Conservation (phyloP, 345 rosid genomes). For the Bretschneidera sinensis region DNA sequence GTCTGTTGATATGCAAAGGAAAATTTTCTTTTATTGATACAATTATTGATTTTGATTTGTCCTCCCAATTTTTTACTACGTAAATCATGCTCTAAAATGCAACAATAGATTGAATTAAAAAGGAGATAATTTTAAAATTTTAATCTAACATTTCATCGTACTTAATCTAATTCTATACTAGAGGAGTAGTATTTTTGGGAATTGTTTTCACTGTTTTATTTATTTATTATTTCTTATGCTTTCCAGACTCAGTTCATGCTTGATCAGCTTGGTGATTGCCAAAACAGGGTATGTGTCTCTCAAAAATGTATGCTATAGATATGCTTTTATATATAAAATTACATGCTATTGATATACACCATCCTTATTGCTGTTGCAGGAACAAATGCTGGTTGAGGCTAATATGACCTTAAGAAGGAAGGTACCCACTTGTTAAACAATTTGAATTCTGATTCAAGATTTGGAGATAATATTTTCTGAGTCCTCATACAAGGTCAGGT, state of each 20-base stretch:
- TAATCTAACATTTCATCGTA: no score
- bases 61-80: no score
- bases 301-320: not conserved
- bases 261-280: constrained; percentile 46
- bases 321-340: not conserved
- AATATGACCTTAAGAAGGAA: constrained; percentile 41
- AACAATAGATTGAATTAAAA: no score
- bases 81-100: no score
- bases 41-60: no score
- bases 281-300: constrained; percentile 35
- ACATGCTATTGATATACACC: not conserved
- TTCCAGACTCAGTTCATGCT: constrained; percentile 53
- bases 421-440: constrained; percentile 20
- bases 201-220: not conserved
- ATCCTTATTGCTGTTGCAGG: constrained; percentile 27
- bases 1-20: no score
- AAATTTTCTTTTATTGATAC: no score
- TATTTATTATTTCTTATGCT: not conserved
- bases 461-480: no score
- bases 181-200: no score
- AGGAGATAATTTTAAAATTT: no score
- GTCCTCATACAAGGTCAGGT: no score
- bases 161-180: no score
- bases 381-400: constrained; percentile 37
- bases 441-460: not conserved